These are phyloP conservation scores for Chlamydomonas sp. DNA, from an alignment of 139 green algal species.

Conservation along the genomic window DNA sequence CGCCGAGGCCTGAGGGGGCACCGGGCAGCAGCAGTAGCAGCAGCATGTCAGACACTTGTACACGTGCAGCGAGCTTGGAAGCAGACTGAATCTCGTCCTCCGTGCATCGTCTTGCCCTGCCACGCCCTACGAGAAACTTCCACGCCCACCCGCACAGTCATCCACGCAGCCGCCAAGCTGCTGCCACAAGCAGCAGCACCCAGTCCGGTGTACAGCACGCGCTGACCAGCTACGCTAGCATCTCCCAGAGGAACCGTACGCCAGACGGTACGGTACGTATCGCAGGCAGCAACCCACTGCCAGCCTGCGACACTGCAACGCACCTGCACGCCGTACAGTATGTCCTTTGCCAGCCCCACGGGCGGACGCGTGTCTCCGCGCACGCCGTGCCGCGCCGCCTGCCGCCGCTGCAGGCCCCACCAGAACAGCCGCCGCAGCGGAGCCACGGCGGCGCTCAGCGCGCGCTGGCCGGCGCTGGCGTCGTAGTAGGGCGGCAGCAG, in stretches of 20 bases:
- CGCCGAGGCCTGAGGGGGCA: neutral
- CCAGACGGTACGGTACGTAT: neutral
- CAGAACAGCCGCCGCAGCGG: conserved; percentile 37
- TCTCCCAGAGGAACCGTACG: neutral
- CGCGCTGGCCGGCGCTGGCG: neutral
- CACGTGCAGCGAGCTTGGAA: neutral
- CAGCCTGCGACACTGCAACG: neutral
- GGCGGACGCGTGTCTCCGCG: neutral
- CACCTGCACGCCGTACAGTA: conserved; percentile 33
- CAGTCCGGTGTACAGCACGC: no score
- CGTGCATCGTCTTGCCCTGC: no score
- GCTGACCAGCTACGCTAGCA: no score
- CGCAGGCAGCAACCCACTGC: neutral
- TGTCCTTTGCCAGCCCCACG: conserved; percentile 8
- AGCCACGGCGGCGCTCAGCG: neutral
- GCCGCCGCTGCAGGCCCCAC: conserved; percentile 28
- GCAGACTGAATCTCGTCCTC: neutral
- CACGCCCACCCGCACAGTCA: no score
- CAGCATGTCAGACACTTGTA: neutral
- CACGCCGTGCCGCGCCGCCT: conserved; percentile 7
- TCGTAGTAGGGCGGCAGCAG: conserved; percentile 36
- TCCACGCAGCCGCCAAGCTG: no score
- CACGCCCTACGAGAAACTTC: no score
- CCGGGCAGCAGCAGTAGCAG: neutral
- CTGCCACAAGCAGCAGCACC: no score